Evolutionary conservation across 2,329 filamentous ascomycete genomes (phyloP).

Genomic region (Helicocarpus griseus): DNA sequence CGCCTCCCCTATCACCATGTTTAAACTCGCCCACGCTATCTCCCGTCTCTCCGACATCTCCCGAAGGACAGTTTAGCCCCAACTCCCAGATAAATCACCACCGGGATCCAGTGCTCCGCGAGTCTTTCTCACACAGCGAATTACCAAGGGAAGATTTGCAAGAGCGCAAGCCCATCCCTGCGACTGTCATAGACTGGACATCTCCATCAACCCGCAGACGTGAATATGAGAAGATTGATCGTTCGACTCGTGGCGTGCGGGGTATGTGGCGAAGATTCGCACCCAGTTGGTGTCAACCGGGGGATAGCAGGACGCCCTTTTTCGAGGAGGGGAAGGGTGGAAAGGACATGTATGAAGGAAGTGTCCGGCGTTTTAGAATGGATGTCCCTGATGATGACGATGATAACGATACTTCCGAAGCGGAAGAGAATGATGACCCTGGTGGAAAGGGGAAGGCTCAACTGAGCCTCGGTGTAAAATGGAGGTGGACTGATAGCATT

Average conservation of each 20-base stretch:
- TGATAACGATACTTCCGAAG: neutral
- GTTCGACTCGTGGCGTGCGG: slow-evolving; percentile 31
- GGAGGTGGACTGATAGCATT: slow-evolving; percentile 5
- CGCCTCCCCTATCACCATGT: slow-evolving; percentile 86
- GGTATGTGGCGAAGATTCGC: slow-evolving; percentile 34
- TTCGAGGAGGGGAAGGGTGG: slow-evolving; percentile 30
- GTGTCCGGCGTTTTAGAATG: slow-evolving; percentile 37
- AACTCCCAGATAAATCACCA: neutral
- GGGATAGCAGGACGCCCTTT: slow-evolving; percentile 28
- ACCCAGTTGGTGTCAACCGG: slow-evolving; percentile 30
- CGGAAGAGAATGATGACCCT: neutral
- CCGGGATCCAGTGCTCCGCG: slow-evolving; percentile 3
- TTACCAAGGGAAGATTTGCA: neutral
- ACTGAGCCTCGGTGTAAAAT: neutral
- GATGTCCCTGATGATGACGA: slow-evolving; percentile 27
- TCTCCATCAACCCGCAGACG: slow-evolving; percentile 33
- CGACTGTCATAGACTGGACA: slow-evolving; percentile 39
- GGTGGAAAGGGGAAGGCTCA: neutral
- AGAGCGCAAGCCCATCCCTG: slow-evolving; percentile 18
- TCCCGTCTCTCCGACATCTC: slow-evolving; percentile 36
- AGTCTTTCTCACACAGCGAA: neutral
- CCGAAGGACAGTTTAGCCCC: slow-evolving; percentile 2
- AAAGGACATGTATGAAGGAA: slow-evolving; percentile 32
- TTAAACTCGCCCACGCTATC: slow-evolving; percentile 93
- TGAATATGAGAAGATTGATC: slow-evolving; percentile 47